Conservation (phyloP, 768 basidiomycete species). For the Psilocybe subaeruginosa region DNA sequence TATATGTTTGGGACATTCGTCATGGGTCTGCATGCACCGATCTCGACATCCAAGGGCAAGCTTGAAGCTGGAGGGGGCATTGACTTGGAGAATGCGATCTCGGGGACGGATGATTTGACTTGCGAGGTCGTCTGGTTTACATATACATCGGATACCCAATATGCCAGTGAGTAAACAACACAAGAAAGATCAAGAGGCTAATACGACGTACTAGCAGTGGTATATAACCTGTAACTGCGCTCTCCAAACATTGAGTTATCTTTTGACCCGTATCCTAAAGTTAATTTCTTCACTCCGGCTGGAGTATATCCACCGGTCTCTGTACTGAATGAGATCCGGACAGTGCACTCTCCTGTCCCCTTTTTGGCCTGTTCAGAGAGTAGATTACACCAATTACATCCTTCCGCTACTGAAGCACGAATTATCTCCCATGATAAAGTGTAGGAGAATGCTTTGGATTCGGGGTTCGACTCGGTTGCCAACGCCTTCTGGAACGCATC, state of each 20-base stretch:
- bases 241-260: background rate
- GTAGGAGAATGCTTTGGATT: slow-evolving; percentile 7
- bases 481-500: slow-evolving; percentile 7
- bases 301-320: slow-evolving; percentile 2
- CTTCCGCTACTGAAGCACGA: background rate
- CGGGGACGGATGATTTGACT: slow-evolving; percentile 4
- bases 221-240: background rate
- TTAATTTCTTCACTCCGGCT: background rate
- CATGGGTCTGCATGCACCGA: background rate
- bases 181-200: background rate
- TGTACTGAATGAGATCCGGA: slow-evolving; percentile 1
- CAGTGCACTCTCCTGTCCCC: background rate
- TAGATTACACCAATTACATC: slow-evolving; percentile 13
- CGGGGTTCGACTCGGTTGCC: background rate
- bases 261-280: too few species aligned
- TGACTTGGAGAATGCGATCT: slow-evolving; percentile 1
- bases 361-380: slow-evolving; percentile 1
- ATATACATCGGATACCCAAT: background rate
- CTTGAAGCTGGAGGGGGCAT: slow-evolving; percentile 7
- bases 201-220: background rate
- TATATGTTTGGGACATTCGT: slow-evolving; percentile 5
- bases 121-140: background rate
- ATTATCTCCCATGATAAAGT: slow-evolving; percentile 3
- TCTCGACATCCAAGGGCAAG: slow-evolving; percentile 1
- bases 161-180: background rate